Evolutionary conservation across 345 rosid genomes (phyloP), one percentile per base, ranked within the genome.

Genomic region (Ceriops zippeliana): DNA sequence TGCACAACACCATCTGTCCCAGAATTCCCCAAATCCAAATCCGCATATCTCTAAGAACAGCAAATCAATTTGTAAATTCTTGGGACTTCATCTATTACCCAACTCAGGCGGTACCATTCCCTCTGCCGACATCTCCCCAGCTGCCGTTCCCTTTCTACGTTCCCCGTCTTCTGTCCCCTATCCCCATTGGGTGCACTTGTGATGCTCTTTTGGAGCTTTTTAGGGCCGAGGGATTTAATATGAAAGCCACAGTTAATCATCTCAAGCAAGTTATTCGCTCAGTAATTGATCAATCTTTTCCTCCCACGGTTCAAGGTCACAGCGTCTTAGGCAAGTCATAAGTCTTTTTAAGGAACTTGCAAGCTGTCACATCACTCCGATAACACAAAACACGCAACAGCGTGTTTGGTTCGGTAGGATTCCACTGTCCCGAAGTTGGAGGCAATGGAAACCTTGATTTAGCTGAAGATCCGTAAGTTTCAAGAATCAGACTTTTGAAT

Each of bases 251-350:
- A 63, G 38, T 34, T 13, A 54, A 49, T 54, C 17, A 31, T 51
- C 28, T 56, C 13, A 11, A n/a, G 1, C 22, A 53, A 63, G 63
- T 31, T 66, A 21, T 53, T 28, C 15, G 52, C 42, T 59, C 7
- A 57, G 34, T 35, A 42, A 65, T 24, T 27, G 52, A 54, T 56
- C 7, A 66, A 47, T 21, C 19, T 71, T 57, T 10, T 5, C 24
- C n/a, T 57, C 35, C 31, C 66, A 51, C 16, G 6, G 11, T 30
- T 47, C 13, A 42, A 47, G 59, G 5, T 34, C 67, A 82, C 24
- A 89, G 85, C 81, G 88, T 93, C 83, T 76, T 93, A 1, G 98
- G 97, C 81, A 91, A 83, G 82, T 76, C 63, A 54, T 76, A 76
- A 19, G 72, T 62, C 61, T 71, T 76, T 65, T 67, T 76, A 47